These are phyloP conservation scores for Chaetomiaceae sp. DNA, from an alignment of 2,329 filamentous ascomycete species.

Conservation along the genomic window DNA sequence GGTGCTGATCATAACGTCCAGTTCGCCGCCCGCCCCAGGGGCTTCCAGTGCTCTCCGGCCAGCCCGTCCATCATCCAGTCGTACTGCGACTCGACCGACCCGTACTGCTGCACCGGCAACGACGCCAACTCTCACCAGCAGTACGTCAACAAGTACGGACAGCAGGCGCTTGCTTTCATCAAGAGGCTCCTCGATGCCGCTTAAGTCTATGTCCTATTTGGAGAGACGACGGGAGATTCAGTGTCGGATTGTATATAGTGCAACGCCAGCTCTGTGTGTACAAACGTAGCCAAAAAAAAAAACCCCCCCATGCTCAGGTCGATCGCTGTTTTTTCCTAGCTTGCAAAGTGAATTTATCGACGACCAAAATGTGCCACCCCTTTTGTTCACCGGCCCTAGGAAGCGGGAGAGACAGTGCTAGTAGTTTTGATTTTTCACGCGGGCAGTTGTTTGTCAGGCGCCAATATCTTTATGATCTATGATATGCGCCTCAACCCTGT, in stretches of 20 bases:
- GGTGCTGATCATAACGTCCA: constrained; percentile 29
- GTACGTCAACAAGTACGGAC: constrained; percentile 60
- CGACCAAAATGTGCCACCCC: no score
- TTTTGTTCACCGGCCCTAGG: no score
- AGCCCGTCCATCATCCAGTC: constrained; percentile 52
- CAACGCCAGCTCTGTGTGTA: not conserved
- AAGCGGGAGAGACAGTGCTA: no score
- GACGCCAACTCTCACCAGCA: constrained; percentile 57
- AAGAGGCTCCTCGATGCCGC: constrained; percentile 35
- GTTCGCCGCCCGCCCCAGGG: constrained; percentile 57
- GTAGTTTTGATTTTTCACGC: no score
- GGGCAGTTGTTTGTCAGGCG: no score
- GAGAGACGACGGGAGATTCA: not conserved
- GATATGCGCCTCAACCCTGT: no score
- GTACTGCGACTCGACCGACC: constrained; percentile 61
- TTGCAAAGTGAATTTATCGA: no score
- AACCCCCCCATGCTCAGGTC: not conserved
- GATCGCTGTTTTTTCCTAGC: not conserved
- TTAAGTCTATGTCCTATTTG: not conserved
- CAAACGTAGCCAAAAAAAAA: not conserved
- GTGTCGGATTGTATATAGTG: not conserved
- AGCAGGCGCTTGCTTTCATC: constrained; percentile 56
- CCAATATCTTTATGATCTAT: no score
- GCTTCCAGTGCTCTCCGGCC: constrained; percentile 53
- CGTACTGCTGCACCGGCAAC: constrained; percentile 63